Percentiles rank a stretch among this genome's conserved stretches.
phyloP scores from a whole-genome alignment of 2,329 filamentous ascomycete species.

The Neonectria coccinea region DNA sequence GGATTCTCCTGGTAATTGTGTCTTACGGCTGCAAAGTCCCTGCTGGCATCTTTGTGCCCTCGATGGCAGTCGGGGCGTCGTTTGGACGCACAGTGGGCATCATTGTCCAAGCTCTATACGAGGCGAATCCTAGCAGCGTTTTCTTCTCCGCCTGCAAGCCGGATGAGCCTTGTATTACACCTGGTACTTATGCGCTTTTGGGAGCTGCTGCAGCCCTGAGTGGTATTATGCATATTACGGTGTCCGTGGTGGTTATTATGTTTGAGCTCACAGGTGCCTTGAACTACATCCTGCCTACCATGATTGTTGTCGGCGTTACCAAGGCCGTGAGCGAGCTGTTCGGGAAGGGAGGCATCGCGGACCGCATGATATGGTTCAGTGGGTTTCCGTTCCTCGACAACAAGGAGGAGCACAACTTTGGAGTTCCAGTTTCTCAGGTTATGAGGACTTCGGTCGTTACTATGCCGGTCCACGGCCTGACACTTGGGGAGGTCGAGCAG shows the following conservation, averaged over 20 bases:
- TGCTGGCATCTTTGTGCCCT: slow-evolving; percentile 96
- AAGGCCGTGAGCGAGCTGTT: slow-evolving; percentile 93
- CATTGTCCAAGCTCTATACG: slow-evolving; percentile 88
- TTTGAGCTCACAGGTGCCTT: slow-evolving; percentile 98
- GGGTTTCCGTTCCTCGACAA: slow-evolving; percentile 97
- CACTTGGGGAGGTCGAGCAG: slow-evolving; percentile 80
- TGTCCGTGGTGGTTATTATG: slow-evolving; percentile 99
- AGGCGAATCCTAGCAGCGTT: slow-evolving; percentile 81
- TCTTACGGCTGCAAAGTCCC: slow-evolving; percentile 99
- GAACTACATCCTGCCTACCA: slow-evolving; percentile 96
- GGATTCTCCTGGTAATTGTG: slow-evolving; percentile 88
- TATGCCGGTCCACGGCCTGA: slow-evolving; percentile 79
- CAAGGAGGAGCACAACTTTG: slow-evolving; percentile 97
- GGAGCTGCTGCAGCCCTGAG: slow-evolving; percentile 91
- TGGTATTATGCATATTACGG: slow-evolving; percentile 98
- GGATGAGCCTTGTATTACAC: slow-evolving; percentile 95
- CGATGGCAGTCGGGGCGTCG: slow-evolving; percentile 95
- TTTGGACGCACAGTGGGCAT: slow-evolving; percentile 97
- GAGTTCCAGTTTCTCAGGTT: slow-evolving; percentile 89
- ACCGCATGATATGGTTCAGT: slow-evolving; percentile 99
- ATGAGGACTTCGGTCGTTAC: slow-evolving; percentile 84
- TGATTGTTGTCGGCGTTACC: slow-evolving; percentile 98
- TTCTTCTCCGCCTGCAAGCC: slow-evolving; percentile 93
- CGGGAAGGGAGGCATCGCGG: slow-evolving; percentile 95
- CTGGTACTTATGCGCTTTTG: slow-evolving; percentile 95